phyloP scores from a whole-genome alignment of 257 asterid genomes.

The Ehretia macrophylla region DNA sequence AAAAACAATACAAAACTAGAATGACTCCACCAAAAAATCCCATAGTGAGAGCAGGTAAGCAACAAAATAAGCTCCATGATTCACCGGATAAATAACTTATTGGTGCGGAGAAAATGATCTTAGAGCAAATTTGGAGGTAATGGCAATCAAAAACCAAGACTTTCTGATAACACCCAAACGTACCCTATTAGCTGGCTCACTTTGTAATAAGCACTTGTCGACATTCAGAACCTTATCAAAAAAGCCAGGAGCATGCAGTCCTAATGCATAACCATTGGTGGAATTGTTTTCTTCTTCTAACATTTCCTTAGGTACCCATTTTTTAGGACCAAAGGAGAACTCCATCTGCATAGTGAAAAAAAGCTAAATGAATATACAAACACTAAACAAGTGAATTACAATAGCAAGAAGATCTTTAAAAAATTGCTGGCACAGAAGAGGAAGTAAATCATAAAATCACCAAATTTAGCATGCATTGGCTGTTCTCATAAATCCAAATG shows the following conservation, averaged over 20 bases:
- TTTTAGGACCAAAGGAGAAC: slow-evolving; percentile 80
- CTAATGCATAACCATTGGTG: slow-evolving; percentile 58
- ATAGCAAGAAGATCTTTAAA: neutral
- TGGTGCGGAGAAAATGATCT: neutral
- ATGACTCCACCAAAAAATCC: too few relatives aligned
- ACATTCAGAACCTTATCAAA: slow-evolving; percentile 87
- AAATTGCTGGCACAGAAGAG: too few relatives aligned
- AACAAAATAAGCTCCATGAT: too few relatives aligned
- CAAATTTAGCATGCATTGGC: too few relatives aligned
- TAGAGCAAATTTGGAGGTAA: neutral
- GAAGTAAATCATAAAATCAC: too few relatives aligned
- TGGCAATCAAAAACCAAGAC: neutral
- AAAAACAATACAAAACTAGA: neutral
- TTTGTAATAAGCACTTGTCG: slow-evolving; percentile 73
- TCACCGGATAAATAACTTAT: neutral
- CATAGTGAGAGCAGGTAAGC: too few relatives aligned
- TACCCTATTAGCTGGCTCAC: slow-evolving; percentile 82
- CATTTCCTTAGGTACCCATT: slow-evolving; percentile 75
- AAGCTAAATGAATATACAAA: neutral
- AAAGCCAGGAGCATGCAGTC: slow-evolving; percentile 95
- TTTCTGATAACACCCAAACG: slow-evolving; percentile 3
- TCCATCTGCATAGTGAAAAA: slow-evolving; percentile 66
- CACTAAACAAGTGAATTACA: neutral
- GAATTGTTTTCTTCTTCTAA: slow-evolving; percentile 43
- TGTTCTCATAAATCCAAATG: too few relatives aligned